Conservation (phyloP, 1,284 basidiomycete genomes). For the Schizopora paradoxa region DNA sequence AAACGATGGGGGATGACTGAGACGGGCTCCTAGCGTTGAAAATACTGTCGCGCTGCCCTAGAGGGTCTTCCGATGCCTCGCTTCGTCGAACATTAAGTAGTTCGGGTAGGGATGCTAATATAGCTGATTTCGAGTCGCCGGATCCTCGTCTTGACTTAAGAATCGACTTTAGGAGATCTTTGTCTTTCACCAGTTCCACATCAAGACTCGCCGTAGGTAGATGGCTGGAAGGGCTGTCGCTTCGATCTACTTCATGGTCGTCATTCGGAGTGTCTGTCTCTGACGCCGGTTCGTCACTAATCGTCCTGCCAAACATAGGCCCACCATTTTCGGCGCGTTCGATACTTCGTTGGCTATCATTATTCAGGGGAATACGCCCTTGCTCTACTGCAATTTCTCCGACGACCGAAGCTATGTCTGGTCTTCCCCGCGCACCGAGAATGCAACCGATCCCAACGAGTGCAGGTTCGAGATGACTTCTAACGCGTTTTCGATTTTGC, state of each 20-base stretch:
- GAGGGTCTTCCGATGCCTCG: conserved; percentile 62
- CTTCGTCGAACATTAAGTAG: conserved; percentile 49
- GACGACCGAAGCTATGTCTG: conserved; percentile 62
- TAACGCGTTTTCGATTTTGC: conserved; percentile 60
- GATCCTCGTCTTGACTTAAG: too few relatives aligned
- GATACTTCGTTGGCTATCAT: conserved; percentile 42
- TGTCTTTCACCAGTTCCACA: conserved; percentile 25
- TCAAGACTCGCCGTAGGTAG: conserved; percentile 13
- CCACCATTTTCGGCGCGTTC: conserved; percentile 37
- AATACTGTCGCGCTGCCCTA: conserved; percentile 68
- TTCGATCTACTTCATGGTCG: conserved; percentile 23
- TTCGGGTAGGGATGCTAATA: too few relatives aligned
- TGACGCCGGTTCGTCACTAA: conserved; percentile 34
- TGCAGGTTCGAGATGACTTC: conserved; percentile 65
- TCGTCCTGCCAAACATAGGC: conserved; percentile 7
- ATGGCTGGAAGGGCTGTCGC: conserved; percentile 22
- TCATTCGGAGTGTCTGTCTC: conserved; percentile 27
- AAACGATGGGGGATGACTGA: conserved; percentile 63
- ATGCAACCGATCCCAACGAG: conserved; percentile 85
- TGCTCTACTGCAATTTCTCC: conserved; percentile 89
- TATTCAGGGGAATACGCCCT: conserved; percentile 63
- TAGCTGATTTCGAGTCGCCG: too few relatives aligned
- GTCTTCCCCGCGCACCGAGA: conserved; percentile 74
- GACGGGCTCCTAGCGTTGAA: too few relatives aligned
- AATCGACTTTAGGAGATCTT: conserved; percentile 19